Evolutionary conservation across 2,329 filamentous ascomycete species (phyloP).

Genomic region (Neofusicoccum cordaticola): DNA sequence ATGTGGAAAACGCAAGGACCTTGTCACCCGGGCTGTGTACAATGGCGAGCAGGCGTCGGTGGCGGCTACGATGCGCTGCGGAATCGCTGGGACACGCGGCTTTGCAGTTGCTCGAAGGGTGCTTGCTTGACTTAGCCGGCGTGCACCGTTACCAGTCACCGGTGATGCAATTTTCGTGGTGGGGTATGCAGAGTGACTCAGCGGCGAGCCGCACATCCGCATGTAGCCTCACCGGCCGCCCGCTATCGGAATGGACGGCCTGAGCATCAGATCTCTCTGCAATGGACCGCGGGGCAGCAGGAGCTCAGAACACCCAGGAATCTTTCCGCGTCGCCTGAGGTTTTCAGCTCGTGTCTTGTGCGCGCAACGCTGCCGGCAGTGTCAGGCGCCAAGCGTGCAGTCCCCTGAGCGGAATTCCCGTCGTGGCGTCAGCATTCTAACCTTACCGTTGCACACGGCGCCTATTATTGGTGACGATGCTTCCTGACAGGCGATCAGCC

Average conservation of each 20-base stretch:
- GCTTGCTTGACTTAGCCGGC: neutral
- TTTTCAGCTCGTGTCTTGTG: conserved; percentile 3
- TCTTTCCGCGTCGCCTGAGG: neutral
- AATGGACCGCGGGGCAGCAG: neutral
- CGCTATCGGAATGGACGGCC: neutral
- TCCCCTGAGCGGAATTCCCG: conserved; percentile 15
- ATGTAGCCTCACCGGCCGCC: neutral
- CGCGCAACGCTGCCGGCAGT: neutral
- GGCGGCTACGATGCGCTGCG: neutral
- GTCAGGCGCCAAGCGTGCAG: neutral
- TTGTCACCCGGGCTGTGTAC: neutral
- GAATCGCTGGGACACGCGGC: neutral
- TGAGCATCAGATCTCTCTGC: neutral
- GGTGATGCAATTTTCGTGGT: conserved; percentile 6
- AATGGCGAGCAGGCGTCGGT: neutral
- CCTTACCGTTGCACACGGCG: conserved; percentile 6
- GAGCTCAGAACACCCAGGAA: neutral
- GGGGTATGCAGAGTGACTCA: conserved; percentile 10
- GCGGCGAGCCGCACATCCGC: neutral
- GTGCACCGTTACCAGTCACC: neutral
- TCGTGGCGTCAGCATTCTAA: conserved; percentile 13
- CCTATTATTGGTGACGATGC: neutral
- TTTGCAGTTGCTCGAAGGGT: neutral
- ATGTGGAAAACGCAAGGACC: conserved; percentile 5
- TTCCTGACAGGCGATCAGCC: neutral